Evolutionary conservation across 2,329 filamentous ascomycete genomes (phyloP), one percentile per base, ranked within the genome.

Genomic region (Colletotrichum sp.): DNA sequence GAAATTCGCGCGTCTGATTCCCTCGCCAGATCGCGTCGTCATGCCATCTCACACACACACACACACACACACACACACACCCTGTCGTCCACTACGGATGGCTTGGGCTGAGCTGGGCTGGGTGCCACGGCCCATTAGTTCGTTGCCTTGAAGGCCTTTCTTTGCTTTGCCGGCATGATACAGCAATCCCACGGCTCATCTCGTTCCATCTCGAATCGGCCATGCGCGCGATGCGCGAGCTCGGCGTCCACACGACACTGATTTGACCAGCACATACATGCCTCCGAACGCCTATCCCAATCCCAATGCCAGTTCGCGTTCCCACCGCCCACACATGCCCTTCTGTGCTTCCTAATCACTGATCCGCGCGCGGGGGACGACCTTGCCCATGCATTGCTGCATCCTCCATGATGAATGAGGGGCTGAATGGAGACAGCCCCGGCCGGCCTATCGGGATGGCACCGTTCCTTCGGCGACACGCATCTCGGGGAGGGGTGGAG

Each of bases 361-460:
- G 71, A 74, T 60, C 34, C 49, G 74, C 64, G 60, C 65, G 75
- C 71, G 75, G 57, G 74, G 60, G 55, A 75, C 49, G 66, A 75
- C 65, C 71, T 30, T 72, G 69, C 55, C 44, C 32, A 63, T 72
- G 62, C 62, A 67, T 75, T 39, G 28, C 62, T 55, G 55, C 55
- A 69, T 71, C 68, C 55, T 52, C 64, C 73, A 59, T 76, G 34
- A 39, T 69, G 73, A 24, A 10, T 44, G 70, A 74, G 64, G 57
- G 73, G 70, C 39, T 59, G 32, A 36, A 60, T 71, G 55, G 73
- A 69, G 70, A 68, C 65, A 49, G 57, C 15, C 73, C 65, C 26
- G 64, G 39, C 30, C 65, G 34, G 63, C 70, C 64, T 74, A 65
- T 76, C 70, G 74, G 74, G 59, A 72, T 69, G 60, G 44, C 44